phyloP scores from a whole-genome alignment of 345 rosid species.

The Eucalyptus sp. region DNA sequence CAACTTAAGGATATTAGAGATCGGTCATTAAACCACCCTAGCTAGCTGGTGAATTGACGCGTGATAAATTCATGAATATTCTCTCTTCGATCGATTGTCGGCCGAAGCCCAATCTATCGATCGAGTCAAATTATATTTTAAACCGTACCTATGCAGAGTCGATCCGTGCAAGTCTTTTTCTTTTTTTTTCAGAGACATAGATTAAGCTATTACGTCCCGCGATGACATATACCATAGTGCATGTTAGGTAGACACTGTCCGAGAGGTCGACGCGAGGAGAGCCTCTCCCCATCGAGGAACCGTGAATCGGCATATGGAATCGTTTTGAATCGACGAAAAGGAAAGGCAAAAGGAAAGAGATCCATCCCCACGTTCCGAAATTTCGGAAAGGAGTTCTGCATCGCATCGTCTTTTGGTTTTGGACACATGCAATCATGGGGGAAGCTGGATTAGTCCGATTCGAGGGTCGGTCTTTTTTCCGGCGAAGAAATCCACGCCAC shows the following conservation, averaged over 20 bases:
- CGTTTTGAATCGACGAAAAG: neutral
- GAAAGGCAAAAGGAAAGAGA: neutral
- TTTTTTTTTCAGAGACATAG: neutral
- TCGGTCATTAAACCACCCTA: neutral
- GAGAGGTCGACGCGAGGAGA: neutral
- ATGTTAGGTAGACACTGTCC: neutral
- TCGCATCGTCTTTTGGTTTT: neutral
- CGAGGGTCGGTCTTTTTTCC: neutral
- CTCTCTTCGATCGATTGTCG: neutral
- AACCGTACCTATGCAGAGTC: fast-evolving
- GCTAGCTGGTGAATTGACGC: neutral
- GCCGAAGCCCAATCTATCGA: neutral
- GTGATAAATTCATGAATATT: neutral
- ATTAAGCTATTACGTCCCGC: fast-evolving
- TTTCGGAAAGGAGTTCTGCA: neutral
- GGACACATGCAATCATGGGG: neutral
- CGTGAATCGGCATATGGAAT: neutral
- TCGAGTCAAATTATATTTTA: neutral
- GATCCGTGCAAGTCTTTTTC: neutral
- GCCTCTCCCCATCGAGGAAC: neutral
- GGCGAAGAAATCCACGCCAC: neutral
- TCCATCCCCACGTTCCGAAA: neutral
- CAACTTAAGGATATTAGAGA: neutral
- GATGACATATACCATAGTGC: too few species aligned
- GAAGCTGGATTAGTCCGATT: neutral